Base-by-base conservation (phyloP, 2,329 filamentous ascomycete species). In the Penicillium sp. region DNA sequence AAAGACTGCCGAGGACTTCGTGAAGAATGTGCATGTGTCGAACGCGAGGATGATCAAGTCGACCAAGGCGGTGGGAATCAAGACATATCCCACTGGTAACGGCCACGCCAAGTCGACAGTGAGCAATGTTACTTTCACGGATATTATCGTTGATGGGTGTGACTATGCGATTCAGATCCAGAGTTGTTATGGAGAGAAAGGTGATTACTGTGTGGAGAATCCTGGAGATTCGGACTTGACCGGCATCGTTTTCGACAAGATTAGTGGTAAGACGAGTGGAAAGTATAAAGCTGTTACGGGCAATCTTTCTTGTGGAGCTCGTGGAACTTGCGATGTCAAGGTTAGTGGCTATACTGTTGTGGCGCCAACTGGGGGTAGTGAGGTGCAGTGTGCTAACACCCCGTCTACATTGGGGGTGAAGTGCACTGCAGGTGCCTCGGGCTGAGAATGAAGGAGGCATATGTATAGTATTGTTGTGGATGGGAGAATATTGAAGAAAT, bases 141-240 rank as follows among this genome's bases (percentile, higher is more conserved):
- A 67, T 19, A 67, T 81, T 19, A 71, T 67, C 0, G 72, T 79
- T 6, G 61, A 73, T 1, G 68, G 70, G 13, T 75, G 70, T 54
- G 77, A 78, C 53, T 79, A 79, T 58, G 78, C 76, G 4, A 71
- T 79, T 61, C 77, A 79, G 58, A 77, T 81, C n/a, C 74, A 78
- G 61, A 78, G 73, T 54, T 80, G 77, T 57, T 81, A 79, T 57
- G 69, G 68, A 21, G 73, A 73, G 25, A 68, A 74, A 21, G 66
- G 55, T 0, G 58, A 57, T 9, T 78, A 78, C 53, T 79, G 78
- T 57, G 58, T 65, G 2, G 57, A 66, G 0, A 63, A 74, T 50
- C 74, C 75, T 2, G 72, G 72, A 6, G 69, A 68, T 35, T 74
- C 75, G 1, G 58, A 65, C 3, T 58, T 79, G 33, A 71, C 67